Percentiles rank a stretch among this genome's conserved stretches.
These are phyloP conservation scores for Nigrograna mackinnonii DNA, from an alignment of 2,329 filamentous ascomycete genomes.

Conservation along the genomic window DNA sequence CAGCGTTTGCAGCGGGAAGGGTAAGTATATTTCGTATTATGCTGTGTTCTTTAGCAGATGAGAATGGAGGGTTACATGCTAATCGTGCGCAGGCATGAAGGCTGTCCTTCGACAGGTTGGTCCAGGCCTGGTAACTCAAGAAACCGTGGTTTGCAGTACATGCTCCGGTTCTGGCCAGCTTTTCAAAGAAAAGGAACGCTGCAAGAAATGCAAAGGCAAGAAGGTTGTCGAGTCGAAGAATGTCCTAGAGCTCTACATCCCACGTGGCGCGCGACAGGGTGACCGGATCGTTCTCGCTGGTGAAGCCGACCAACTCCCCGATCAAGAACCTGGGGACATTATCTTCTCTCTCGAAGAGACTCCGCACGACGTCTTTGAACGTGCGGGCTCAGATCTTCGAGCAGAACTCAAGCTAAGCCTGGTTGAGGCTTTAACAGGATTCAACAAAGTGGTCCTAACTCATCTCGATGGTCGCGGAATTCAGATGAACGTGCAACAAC, in stretches of 20 bases:
- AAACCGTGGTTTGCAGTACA: constrained; percentile 77
- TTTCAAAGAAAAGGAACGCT: constrained; percentile 95
- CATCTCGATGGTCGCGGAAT: constrained; percentile 95
- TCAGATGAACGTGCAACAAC: constrained; percentile 72
- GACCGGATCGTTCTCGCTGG: constrained; percentile 89
- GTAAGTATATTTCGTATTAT: too few species aligned
- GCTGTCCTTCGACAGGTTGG: constrained; percentile 82
- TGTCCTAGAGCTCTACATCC: constrained; percentile 94
- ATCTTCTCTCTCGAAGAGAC: constrained; percentile 86
- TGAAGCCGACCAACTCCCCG: constrained; percentile 90
- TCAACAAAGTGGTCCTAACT: constrained; percentile 86
- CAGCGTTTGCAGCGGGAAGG: constrained; percentile 80
- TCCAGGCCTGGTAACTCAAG: constrained; percentile 81
- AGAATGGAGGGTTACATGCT: constrained; percentile 17
- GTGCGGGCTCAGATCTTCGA: constrained; percentile 81
- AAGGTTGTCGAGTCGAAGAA: constrained; percentile 87
- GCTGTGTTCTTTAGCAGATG: too few species aligned
- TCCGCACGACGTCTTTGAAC: constrained; percentile 78
- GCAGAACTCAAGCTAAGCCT: constrained; percentile 81
- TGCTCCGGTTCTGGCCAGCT: constrained; percentile 85
- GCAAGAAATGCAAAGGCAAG: constrained; percentile 98
- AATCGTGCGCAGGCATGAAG: constrained; percentile 59
- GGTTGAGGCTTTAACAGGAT: constrained; percentile 82
- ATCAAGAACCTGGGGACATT: constrained; percentile 89
- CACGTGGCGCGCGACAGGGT: constrained; percentile 76